A percentile compares a stretch with the other conserved stretches of the same genome.
phyloP scores from a whole-genome alignment of 495 filamentous ascomycete genomes.

The Lichina pygmaea region DNA sequence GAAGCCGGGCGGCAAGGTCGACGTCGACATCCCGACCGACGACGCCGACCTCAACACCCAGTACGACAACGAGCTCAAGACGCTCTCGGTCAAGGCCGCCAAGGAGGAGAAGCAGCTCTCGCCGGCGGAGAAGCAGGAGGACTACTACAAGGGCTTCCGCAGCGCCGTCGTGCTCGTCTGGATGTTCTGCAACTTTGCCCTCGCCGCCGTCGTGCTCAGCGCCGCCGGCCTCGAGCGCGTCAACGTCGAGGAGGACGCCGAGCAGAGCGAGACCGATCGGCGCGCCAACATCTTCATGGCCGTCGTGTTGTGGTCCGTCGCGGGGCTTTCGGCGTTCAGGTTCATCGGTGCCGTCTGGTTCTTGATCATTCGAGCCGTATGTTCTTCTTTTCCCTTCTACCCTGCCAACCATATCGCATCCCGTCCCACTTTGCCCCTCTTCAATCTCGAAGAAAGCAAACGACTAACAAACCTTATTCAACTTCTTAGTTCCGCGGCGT shows the following conservation, averaged over 20 bases:
- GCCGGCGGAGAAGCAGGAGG: slow-evolving; percentile 62
- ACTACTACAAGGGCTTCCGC: slow-evolving; percentile 93
- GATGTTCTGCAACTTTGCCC: slow-evolving; percentile 89
- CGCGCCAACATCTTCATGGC: slow-evolving; percentile 43
- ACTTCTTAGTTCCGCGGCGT: neutral
- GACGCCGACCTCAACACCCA: slow-evolving; percentile 70
- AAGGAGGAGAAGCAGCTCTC: slow-evolving; percentile 34
- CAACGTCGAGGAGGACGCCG: slow-evolving; percentile 6
- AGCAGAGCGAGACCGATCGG: slow-evolving; percentile 12
- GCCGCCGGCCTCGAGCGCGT: slow-evolving; percentile 55
- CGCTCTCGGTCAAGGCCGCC: slow-evolving; percentile 41
- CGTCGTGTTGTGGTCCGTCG: slow-evolving; percentile 81
- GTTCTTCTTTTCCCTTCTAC: slow-evolving; percentile 7
- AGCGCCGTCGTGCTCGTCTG: slow-evolving; percentile 76
- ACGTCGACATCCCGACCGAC: slow-evolving; percentile 77
- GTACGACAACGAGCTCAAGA: slow-evolving; percentile 62
- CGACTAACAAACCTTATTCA: neutral
- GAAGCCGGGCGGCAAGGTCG: slow-evolving; percentile 78
- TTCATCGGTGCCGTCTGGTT: slow-evolving; percentile 89
- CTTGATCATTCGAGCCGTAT: slow-evolving; percentile 73
- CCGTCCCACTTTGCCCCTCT: neutral
- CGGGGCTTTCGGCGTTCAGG: slow-evolving; percentile 61
- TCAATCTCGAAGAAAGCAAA: neutral
- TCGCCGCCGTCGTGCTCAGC: slow-evolving; percentile 66
- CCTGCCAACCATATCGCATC: neutral